phyloP scores from a whole-genome alignment of 1,284 basidiomycete species.

The Abortiporus biennis region DNA sequence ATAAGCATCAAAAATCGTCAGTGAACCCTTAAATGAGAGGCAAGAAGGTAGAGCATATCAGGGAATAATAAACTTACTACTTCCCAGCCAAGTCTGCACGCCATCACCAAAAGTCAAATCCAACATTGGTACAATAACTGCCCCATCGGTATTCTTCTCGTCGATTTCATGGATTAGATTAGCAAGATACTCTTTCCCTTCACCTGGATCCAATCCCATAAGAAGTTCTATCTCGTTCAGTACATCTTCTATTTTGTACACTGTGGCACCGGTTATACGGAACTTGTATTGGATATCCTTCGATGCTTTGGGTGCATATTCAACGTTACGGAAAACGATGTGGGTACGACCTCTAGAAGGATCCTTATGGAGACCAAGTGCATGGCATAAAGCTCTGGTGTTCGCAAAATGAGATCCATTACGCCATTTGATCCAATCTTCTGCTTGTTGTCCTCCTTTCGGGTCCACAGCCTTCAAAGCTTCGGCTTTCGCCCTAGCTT shows the following conservation, averaged over 20 bases:
- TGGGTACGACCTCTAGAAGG: slow-evolving; percentile 19
- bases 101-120: slow-evolving; percentile 10
- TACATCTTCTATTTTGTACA: slow-evolving; percentile 17
- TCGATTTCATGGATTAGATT: slow-evolving; percentile 9
- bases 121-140: slow-evolving; percentile 8
- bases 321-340: slow-evolving; percentile 17
- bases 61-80: slow-evolving; percentile 6
- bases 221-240: slow-evolving; percentile 14
- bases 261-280: slow-evolving; percentile 12
- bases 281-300: slow-evolving; percentile 16
- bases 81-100: slow-evolving; percentile 10
- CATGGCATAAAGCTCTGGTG: slow-evolving; percentile 11
- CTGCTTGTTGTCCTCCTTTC: slow-evolving; percentile 7
- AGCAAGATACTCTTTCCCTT: slow-evolving; percentile 13
- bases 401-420: slow-evolving; percentile 7
- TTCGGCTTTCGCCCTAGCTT: slow-evolving; percentile 2
- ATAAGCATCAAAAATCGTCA: neutral
- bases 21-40: neutral
- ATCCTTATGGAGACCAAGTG: slow-evolving; percentile 18
- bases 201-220: slow-evolving; percentile 14
- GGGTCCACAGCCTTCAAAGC: slow-evolving; percentile 7
- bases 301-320: slow-evolving; percentile 16
- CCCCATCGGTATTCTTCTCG: neutral
- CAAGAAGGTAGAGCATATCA: neutral
- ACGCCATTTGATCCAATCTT: slow-evolving; percentile 12